Percentiles rank a stretch among this genome's conserved stretches.
Evolutionary conservation across 2,329 filamentous ascomycete genomes (phyloP).

Genomic region (Epichloe scottii): DNA sequence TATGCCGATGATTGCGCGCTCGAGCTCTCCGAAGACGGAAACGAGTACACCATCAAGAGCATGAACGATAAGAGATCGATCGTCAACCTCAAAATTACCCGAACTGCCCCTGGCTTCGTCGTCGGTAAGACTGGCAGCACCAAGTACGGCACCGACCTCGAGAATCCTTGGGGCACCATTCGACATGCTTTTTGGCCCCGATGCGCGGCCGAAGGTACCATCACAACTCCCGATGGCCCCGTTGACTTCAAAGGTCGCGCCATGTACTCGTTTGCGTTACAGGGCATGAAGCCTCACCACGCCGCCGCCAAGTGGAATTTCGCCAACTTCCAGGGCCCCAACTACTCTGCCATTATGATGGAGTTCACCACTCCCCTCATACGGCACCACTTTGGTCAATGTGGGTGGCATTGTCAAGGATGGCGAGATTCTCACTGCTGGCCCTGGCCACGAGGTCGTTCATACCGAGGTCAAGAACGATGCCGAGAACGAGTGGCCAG

Average conservation of each 20-base stretch:
- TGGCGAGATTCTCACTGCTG: conserved; percentile 64
- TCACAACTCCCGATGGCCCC: conserved; percentile 69
- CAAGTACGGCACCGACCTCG: conserved; percentile 73
- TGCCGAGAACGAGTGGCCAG: conserved; percentile 73
- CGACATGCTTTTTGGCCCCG: conserved; percentile 91
- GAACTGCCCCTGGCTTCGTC: conserved; percentile 67
- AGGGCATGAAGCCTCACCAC: conserved; percentile 99
- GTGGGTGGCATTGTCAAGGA: conserved; percentile 76
- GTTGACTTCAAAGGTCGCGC: conserved; percentile 72
- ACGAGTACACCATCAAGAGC: conserved; percentile 79
- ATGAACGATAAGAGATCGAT: conserved; percentile 67
- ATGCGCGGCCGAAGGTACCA: conserved; percentile 67
- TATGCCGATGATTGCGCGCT: conserved; percentile 77
- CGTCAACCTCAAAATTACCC: conserved; percentile 75
- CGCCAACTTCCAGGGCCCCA: conserved; percentile 77
- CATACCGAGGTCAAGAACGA: conserved; percentile 64
- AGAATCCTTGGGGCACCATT: conserved; percentile 85
- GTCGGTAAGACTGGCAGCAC: conserved; percentile 74
- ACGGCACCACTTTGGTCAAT: conserved; percentile 71
- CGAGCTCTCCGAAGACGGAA: conserved; percentile 75
- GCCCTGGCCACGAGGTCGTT: conserved; percentile 48
- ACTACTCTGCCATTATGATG: conserved; percentile 84
- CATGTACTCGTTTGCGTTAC: conserved; percentile 72
- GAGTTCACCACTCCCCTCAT: conserved; percentile 93
- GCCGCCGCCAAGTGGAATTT: conserved; percentile 91